phyloP scores from a whole-genome alignment of 2,329 filamentous ascomycete species.

The Neurospora sp. region DNA sequence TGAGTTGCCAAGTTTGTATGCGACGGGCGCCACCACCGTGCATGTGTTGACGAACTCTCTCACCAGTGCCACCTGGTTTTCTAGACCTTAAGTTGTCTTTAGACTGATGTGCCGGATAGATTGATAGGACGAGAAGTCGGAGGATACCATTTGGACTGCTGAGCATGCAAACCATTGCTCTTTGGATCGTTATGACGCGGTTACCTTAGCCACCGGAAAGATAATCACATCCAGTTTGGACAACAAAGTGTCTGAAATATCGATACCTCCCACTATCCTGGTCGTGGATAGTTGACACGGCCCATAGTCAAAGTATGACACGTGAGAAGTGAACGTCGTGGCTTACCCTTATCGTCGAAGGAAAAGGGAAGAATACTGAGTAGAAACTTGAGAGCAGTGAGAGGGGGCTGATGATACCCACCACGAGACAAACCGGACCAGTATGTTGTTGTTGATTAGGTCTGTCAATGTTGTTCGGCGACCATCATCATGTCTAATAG shows the following conservation, averaged over 20 bases:
- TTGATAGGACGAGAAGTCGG: neutral
- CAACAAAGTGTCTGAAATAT: neutral
- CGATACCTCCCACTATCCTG: neutral
- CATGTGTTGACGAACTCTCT: neutral
- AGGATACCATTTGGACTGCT: neutral
- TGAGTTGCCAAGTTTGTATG: neutral
- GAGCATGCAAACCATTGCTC: neutral
- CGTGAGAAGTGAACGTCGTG: slow-evolving; percentile 2
- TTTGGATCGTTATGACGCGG: neutral
- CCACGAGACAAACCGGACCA: slow-evolving; percentile 24
- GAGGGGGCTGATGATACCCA: slow-evolving; percentile 31
- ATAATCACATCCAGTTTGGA: neutral
- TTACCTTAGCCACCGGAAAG: neutral
- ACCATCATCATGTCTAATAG: slow-evolving; percentile 38
- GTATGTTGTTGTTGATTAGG: neutral
- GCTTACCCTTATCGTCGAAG: slow-evolving; percentile 21
- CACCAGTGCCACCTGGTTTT: neutral
- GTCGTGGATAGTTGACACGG: neutral
- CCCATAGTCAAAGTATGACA: neutral
- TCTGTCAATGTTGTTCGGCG: slow-evolving; percentile 7
- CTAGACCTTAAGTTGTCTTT: neutral
- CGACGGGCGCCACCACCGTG: neutral
- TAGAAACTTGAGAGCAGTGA: slow-evolving; percentile 12
- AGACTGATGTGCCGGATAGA: neutral
- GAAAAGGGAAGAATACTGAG: slow-evolving; percentile 15